Base-by-base conservation (phyloP, 1,139 yeast species). In the Debaryomyces sp. region DNA sequence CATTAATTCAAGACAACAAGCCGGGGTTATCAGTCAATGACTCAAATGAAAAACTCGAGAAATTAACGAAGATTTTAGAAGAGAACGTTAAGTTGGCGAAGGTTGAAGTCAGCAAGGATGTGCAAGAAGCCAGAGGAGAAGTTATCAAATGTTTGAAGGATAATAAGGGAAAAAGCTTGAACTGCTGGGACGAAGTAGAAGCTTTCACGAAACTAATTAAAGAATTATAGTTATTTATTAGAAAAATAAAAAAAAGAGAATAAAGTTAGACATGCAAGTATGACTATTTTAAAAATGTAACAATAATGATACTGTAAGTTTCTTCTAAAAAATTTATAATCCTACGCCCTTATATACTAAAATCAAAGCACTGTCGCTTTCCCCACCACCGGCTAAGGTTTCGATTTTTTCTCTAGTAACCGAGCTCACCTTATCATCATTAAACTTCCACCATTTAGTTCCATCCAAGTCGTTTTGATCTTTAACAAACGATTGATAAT, bases 361-460 rank as follows among this genome's bases (percentile, higher is more conserved):
- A 53, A 95, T 85, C 68, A 94, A 81, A 1, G 99, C 99, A 60
- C 96, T 85, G 68, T 94, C 99, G 59, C 96, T 85, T 71, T 95
- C 99, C 52, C 99, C 97, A 46, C 99, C 99, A 42, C 99, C 99
- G 7, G 97, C 89, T 55, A 95, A 78, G 48, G 81, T 71, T 64
- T 90, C 97, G 53, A 94, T 83, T 63, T 82, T 89, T 47, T 90
- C 95, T 62, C 83, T 88, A 51, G 78, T 81, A 13, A 92, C 91
- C 36, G 78, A 71, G 8, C 84, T 73, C n/a, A 95, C 96, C 64
- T 87, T 87, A 68, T 92, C 96, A 66, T 94, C 99, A 65, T 94
- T 91, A 70, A 90, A 95, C 63, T 85, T 87, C 86, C 89, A 94
- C 99, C 99, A 94, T 57, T 77, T 79, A 40, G 85, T 82, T 37